phyloP scores from a whole-genome alignment of 2,329 filamentous ascomycete genomes.

The Diaporthe sp. region DNA sequence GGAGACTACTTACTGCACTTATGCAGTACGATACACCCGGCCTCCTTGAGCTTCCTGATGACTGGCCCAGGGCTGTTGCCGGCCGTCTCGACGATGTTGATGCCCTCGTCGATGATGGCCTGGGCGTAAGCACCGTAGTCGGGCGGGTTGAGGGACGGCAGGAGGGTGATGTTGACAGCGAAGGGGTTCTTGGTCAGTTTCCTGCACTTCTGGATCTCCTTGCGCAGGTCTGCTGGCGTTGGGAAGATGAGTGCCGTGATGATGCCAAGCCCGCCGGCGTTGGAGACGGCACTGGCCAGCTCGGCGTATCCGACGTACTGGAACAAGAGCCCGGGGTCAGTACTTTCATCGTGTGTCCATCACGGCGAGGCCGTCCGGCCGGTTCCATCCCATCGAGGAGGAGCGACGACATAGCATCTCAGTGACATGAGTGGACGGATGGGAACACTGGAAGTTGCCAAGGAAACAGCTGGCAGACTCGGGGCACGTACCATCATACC shows the following conservation, averaged over 20 bases:
- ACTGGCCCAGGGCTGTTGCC: constrained; percentile 82
- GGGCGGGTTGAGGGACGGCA: constrained; percentile 89
- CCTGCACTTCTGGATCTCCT: constrained; percentile 90
- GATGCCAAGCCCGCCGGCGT: constrained; percentile 86
- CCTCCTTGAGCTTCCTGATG: constrained; percentile 88
- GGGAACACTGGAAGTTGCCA: neutral
- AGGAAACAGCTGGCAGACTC: constrained; percentile 41
- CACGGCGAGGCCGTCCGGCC: neutral
- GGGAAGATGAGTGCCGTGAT: constrained; percentile 93
- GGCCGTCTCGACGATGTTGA: constrained; percentile 82
- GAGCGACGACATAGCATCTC: neutral
- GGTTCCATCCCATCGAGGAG: neutral
- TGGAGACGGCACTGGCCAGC: constrained; percentile 80
- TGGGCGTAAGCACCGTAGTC: constrained; percentile 94
- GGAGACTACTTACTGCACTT: constrained; percentile 85
- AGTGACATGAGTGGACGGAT: neutral
- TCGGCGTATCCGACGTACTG: constrained; percentile 88
- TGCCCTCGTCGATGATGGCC: constrained; percentile 92
- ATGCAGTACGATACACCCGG: constrained; percentile 85
- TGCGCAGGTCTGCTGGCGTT: constrained; percentile 89
- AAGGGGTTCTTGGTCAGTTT: constrained; percentile 85
- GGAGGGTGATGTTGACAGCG: constrained; percentile 93
- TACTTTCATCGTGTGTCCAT: neutral
- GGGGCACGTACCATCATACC: constrained; percentile 70
- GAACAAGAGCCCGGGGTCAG: neutral